A percentile compares a stretch with the other conserved stretches of the same genome.
Conservation (phyloP, 2,329 filamentous ascomycete genomes). For the Akanthomyces dipterigenus region DNA sequence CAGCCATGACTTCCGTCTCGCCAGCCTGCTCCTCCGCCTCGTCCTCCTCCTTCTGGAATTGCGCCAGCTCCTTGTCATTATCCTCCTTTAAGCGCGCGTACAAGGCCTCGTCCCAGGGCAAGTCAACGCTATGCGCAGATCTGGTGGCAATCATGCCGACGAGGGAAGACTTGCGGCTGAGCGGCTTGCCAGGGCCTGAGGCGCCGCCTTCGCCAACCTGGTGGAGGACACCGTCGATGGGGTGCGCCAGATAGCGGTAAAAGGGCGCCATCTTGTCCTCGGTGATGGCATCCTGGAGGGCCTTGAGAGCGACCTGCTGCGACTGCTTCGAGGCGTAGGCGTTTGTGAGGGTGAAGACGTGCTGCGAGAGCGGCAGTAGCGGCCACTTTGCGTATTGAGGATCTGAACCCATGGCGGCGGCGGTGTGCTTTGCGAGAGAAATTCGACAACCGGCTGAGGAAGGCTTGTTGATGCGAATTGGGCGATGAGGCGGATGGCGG, state of each 20-base stretch:
- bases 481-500: constrained; percentile 5
- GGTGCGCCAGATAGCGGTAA: constrained; percentile 78
- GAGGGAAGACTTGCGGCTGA: constrained; percentile 61
- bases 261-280: constrained; percentile 84
- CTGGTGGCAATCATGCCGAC: constrained; percentile 71
- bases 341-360: constrained; percentile 83
- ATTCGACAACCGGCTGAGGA: background rate
- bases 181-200: constrained; percentile 47
- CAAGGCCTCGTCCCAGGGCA: constrained; percentile 86
- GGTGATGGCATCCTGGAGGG: constrained; percentile 73
- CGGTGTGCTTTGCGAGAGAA: constrained; percentile 7
- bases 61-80: constrained; percentile 71
- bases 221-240: constrained; percentile 76
- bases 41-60: constrained; percentile 78
- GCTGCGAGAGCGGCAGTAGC: constrained; percentile 71
- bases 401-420: constrained; percentile 65
- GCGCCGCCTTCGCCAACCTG: constrained; percentile 57
- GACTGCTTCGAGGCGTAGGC: constrained; percentile 58
- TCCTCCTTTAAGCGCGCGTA: constrained; percentile 72
- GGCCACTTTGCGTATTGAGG: constrained; percentile 83
- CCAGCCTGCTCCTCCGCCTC: constrained; percentile 94
- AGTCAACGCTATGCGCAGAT: constrained; percentile 56
- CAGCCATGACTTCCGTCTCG: constrained; percentile 89
- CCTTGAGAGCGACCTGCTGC: constrained; percentile 66
- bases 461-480: constrained; percentile 7